These are phyloP conservation scores for Carex sylvatica DNA, from an alignment of 202 grass and related monocot species.

Conservation along the genomic window DNA sequence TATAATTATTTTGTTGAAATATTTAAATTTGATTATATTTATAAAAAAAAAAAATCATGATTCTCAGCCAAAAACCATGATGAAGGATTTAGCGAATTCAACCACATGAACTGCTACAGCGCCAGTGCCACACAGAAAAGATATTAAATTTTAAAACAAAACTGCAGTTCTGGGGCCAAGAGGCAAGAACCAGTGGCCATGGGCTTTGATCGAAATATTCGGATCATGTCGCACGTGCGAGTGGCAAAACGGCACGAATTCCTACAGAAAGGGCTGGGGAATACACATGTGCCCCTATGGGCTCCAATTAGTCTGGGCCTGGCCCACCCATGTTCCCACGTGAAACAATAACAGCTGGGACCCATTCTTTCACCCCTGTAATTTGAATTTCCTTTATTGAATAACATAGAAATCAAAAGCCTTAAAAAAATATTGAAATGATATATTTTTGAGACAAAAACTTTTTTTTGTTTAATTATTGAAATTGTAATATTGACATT, in stretches of 20 bases:
- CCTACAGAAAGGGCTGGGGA: not conserved
- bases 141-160: not conserved
- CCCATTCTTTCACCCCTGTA: not conserved
- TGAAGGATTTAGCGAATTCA: not conserved
- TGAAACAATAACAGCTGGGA: not conserved
- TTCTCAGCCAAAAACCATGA: not conserved
- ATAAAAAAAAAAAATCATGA: too few species aligned
- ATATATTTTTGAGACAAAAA: too few species aligned
- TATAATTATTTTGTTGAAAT: too few species aligned
- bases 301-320: constrained; percentile 4
- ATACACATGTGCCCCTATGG: not conserved
- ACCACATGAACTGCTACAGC: not conserved
- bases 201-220: constrained; percentile 15
- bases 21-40: too few species aligned
- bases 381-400: too few species aligned
- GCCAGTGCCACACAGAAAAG: not conserved
- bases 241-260: not conserved
- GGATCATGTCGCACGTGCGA: constrained; percentile 4
- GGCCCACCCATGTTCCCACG: constrained; percentile 1
- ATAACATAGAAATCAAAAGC: too few species aligned
- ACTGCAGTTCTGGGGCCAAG: not conserved
- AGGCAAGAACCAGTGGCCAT: not conserved
- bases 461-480: too few species aligned
- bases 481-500: too few species aligned
- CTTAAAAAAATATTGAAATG: too few species aligned